A percentile compares a stretch with the other conserved stretches of the same genome.
phyloP scores from a whole-genome alignment of 2,329 filamentous ascomycete species.

The Fusarium multiceps region DNA sequence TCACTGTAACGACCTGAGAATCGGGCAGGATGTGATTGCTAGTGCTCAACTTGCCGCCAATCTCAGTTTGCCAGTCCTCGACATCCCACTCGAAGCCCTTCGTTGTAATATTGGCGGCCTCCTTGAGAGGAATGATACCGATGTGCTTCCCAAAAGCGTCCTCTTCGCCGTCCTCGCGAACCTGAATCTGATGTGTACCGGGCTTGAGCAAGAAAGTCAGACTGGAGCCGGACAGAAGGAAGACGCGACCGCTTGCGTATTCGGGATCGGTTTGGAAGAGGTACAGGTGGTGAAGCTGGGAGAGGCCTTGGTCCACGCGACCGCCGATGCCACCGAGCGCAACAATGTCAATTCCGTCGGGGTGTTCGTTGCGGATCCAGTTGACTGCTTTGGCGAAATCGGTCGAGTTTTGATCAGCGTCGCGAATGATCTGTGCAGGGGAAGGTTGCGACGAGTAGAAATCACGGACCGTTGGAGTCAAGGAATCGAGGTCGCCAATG shows the following conservation, averaged over 20 bases:
- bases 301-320: slow-evolving; percentile 91
- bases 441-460: slow-evolving; percentile 70
- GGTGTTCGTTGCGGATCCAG: slow-evolving; percentile 61
- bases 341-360: slow-evolving; percentile 70
- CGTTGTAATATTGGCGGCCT: slow-evolving; percentile 82
- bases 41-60: slow-evolving; percentile 79
- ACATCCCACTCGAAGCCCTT: slow-evolving; percentile 93
- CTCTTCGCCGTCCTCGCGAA: slow-evolving; percentile 62
- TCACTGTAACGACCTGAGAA: slow-evolving; percentile 70
- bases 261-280: slow-evolving; percentile 65
- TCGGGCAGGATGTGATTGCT: slow-evolving; percentile 78
- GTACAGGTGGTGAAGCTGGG: slow-evolving; percentile 87
- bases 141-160: slow-evolving; percentile 79
- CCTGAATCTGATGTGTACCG: slow-evolving; percentile 75
- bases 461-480: slow-evolving; percentile 69
- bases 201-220: slow-evolving; percentile 83
- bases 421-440: slow-evolving; percentile 71
- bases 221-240: slow-evolving; percentile 82
- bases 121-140: slow-evolving; percentile 86
- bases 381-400: slow-evolving; percentile 88
- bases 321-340: slow-evolving; percentile 88
- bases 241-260: slow-evolving; percentile 70
- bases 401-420: slow-evolving; percentile 86
- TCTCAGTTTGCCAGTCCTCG: slow-evolving; percentile 78
- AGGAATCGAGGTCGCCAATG: slow-evolving; percentile 91